Conservation (phyloP, 2,329 filamentous ascomycete genomes). For the Shiraia sp. region DNA sequence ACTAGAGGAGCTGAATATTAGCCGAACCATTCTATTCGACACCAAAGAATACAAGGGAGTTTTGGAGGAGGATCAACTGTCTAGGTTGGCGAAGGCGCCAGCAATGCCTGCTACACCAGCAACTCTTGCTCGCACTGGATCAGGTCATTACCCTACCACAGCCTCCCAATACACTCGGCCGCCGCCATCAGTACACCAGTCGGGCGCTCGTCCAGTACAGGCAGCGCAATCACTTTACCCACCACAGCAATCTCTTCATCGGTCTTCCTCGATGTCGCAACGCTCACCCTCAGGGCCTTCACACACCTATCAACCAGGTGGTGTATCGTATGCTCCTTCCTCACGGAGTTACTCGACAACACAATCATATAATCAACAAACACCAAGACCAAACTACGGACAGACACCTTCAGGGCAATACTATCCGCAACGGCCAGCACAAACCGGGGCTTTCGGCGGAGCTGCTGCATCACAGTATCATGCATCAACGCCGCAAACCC, state of each 20-base stretch:
- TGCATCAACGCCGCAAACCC: conserved; percentile 37
- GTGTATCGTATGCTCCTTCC: conserved; percentile 31
- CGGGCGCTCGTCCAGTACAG: conserved; percentile 35
- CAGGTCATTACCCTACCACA: conserved; percentile 34
- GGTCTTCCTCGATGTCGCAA: conserved; percentile 43
- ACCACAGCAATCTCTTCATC: conserved; percentile 38
- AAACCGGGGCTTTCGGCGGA: conserved; percentile 32
- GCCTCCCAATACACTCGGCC: conserved; percentile 39
- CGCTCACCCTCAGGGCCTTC: conserved; percentile 36
- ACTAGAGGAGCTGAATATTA: conserved; percentile 80
- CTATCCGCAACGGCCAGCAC: conserved; percentile 36
- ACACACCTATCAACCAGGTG: conserved; percentile 35
- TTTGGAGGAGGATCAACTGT: conserved; percentile 78
- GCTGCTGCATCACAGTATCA: conserved; percentile 38
- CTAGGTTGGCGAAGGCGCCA: conserved; percentile 49
- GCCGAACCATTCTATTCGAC: conserved; percentile 74
- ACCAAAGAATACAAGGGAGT: conserved; percentile 74
- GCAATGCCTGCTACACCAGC: conserved; percentile 34
- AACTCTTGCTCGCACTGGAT: conserved; percentile 29
- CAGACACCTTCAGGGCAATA: conserved; percentile 31
- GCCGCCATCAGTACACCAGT: conserved; percentile 27
- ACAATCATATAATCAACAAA: conserved; percentile 37
- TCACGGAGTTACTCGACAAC: conserved; percentile 31
- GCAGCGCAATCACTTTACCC: conserved; percentile 35
- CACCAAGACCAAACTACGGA: conserved; percentile 33